Evolutionary conservation across 1,284 basidiomycete species (phyloP), one percentile per base, ranked within the genome.

Genomic region (Heterobasidion parviporum): DNA sequence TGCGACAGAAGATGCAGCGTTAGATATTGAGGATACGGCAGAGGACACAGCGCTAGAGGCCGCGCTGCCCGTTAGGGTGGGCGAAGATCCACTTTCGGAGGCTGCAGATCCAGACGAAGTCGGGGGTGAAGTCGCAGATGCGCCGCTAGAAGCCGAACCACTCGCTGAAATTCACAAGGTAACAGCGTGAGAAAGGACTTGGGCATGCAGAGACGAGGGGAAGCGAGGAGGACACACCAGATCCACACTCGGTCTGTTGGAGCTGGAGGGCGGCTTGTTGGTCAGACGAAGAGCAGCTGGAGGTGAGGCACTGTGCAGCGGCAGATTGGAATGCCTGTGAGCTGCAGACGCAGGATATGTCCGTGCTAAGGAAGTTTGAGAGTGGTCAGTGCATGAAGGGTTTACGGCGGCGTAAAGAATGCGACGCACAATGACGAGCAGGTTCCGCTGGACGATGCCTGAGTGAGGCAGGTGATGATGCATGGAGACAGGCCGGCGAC

Each of bases 341-440:
- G 18, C 57, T 57, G 64, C 69, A 70, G 41, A 70, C 33, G 59
- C 68, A 69, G 20, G 44, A 20, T 8, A 65, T 0, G 59, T 69
- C 62, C 51, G 63, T 58, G 55, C 67, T 69, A 50, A 41, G 26
- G 26, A 26, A 4, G 26, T 26, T 4, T 26, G 26, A 26, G 26
- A 26, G 26, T 26, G 26, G 26, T 26, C 26, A 5, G 26, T 26
- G 26, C 26, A 26, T 26, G 26, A 26, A 26, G 26, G 26, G 26
- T 5, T 26, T 26, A 26, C 26, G 26, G 26, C 6, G 26, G 26
- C 26, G 26, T 26, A 6, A 6, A 26, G 26, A 26, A 5, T 26
- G 26, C 26, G 26, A 26, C 26, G 26, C 6, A 26, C 26, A 26
- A 26, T 26, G 26, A 26, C 26, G 26, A 26, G 6, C 26, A 26